A percentile compares a stretch with the other conserved stretches of the same genome.
Evolutionary conservation across 148 eudicot species (phyloP).

Genomic region (Bassia scoparia): DNA sequence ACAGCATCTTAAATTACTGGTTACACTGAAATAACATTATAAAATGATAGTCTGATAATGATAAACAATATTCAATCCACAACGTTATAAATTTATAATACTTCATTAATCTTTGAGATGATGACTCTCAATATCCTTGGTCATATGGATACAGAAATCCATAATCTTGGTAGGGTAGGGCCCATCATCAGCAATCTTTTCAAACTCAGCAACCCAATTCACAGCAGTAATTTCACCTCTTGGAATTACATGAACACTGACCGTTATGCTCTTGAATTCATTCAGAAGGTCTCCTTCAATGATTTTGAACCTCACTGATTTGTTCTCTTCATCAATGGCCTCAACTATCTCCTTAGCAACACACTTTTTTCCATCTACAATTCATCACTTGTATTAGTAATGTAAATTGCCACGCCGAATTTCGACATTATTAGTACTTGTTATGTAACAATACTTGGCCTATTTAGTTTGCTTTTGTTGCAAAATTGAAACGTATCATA

Average conservation of each 20-base stretch:
- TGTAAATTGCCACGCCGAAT: no score
- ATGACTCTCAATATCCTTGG: neutral
- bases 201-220: neutral
- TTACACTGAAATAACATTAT: no score
- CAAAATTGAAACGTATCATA: no score
- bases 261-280: neutral
- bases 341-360: conserved; percentile 5
- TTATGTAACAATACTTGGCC: no score
- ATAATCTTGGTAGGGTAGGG: conserved; percentile 4
- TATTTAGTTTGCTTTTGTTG: no score
- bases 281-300: conserved; percentile 7
- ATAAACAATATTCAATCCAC: no score
- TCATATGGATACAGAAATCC: neutral
- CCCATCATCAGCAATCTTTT: conserved; percentile 7
- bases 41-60: no score
- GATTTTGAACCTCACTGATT: neutral
- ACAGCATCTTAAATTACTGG: no score
- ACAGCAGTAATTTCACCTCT: neutral
- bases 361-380: conserved; percentile 1
- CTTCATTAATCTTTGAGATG: neutral
- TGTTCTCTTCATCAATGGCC: conserved; percentile 8
- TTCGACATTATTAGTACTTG: no score
- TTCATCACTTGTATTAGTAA: neutral
- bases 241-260: conserved; percentile 6
- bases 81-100: no score